Evolutionary conservation across 768 basidiomycete genomes (phyloP), one percentile per base, ranked within the genome.

Genomic region (Panus rudis): DNA sequence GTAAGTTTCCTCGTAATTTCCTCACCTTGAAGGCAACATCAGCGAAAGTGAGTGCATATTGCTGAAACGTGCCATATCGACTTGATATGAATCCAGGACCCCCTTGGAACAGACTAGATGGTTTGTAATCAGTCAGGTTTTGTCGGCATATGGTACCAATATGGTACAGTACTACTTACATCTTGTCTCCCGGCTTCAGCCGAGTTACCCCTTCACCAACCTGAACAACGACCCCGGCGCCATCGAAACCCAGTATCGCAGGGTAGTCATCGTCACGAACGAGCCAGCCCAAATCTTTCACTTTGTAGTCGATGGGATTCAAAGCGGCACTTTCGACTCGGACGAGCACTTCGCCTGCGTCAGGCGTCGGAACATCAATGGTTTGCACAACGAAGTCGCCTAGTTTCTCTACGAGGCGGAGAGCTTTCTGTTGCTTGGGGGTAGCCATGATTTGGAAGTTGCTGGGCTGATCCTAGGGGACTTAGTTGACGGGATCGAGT

Each of bases 261-360:
- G 38, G 38, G 38, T 23, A 39, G n/a, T 30, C 39, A 25, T 41
- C 22, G 21, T 41, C 27, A 23, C 23, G 28, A 10, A 26, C 13
- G 17, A 24, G 22, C 39, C 39, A 41, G n/a, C n/a, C n/a, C n/a
- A n/a, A n/a, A n/a, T n/a, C n/a, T n/a, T n/a, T n/a, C n/a, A n/a
- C n/a, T n/a, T n/a, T n/a, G n/a, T n/a, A n/a, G 27, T 41, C 39
- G 22, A 41, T 20, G 13, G 38, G 38, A 17, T 39, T 39, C 10
- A 39, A 17, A 10, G 38, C 38, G 22, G 10, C 13, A n/a, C 17
- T 20, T 14, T 39, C 38, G 38, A 39, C 25, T 12, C 25, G 21
- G 22, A 23, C 21, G 22, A 39, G 38, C 17, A 39, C 22, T 27
- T 39, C 33, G 16, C 33, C 33, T 3, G 69, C 64, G 10, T 70